A percentile compares a stretch with the other conserved stretches of the same genome.
Conservation (phyloP, 345 rosid species). For the Turritis glabra region DNA sequence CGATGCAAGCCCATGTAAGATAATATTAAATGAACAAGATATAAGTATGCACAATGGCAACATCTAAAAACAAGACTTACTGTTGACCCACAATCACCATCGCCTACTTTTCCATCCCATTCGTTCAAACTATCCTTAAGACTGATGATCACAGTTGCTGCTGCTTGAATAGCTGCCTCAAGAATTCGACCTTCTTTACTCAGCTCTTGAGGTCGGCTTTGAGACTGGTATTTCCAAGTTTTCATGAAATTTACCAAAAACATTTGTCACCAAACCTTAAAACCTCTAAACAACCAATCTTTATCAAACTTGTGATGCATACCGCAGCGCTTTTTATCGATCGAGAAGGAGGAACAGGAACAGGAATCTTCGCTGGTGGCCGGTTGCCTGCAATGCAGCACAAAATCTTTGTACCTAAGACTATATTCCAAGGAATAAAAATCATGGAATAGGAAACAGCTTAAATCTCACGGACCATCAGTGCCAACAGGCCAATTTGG, state of each 20-base stretch:
- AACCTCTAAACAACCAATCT: slow-evolving; percentile 7
- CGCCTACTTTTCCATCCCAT: slow-evolving; percentile 97
- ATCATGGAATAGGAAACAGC: not conserved
- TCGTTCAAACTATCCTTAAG: slow-evolving; percentile 79
- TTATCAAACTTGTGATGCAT: slow-evolving; percentile 4
- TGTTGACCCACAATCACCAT: slow-evolving; percentile 97
- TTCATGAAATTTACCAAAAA: slow-evolving; percentile 25
- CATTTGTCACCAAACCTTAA: slow-evolving; percentile 5
- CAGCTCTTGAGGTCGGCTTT: slow-evolving; percentile 61
- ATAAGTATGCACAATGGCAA: not conserved
- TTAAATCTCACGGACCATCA: slow-evolving; percentile 57
- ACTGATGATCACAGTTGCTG: slow-evolving; percentile 61
- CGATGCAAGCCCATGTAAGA: slow-evolving; percentile 21
- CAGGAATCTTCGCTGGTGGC: slow-evolving; percentile 91
- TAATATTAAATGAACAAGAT: slow-evolving; percentile 7
- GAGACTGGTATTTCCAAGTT: slow-evolving; percentile 47
- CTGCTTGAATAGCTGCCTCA: slow-evolving; percentile 88
- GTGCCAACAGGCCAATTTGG: slow-evolving; percentile 94
- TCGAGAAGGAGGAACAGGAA: slow-evolving; percentile 68
- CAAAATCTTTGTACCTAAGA: not conserved
- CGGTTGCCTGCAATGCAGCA: slow-evolving; percentile 58
- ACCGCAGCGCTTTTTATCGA: slow-evolving; percentile 69
- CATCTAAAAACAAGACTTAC: slow-evolving; percentile 50
- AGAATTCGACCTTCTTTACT: slow-evolving; percentile 66
- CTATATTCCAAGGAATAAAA: not conserved